These are phyloP conservation scores for Dimocarpus longan DNA, from an alignment of 345 rosid species.

Conservation along the genomic window DNA sequence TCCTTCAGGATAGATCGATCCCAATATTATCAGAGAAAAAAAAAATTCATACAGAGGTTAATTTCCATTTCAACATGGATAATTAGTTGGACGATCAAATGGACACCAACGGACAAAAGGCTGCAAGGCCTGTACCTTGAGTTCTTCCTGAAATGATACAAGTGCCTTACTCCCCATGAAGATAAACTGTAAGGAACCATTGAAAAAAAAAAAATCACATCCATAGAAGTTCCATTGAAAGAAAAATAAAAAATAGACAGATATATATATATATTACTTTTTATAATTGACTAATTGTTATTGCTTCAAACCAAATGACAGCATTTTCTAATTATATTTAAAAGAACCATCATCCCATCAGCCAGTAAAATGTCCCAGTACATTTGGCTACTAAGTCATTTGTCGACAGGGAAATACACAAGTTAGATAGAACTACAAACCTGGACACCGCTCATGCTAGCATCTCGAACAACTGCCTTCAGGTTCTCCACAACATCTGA, in stretches of 20 bases:
- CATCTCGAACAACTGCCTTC: constrained; percentile 41
- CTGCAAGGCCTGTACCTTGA: constrained; percentile 40
- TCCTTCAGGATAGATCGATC: background rate
- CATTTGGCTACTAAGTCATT: background rate
- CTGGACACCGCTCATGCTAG: constrained; percentile 45
- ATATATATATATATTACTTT: constrained; percentile 11
- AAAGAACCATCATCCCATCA: constrained; percentile 7
- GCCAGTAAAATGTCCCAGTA: background rate
- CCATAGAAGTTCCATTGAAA: constrained; percentile 11
- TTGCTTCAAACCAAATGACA: constrained; percentile 1
- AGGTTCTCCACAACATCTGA: constrained; percentile 52
- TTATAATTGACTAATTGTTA: constrained; percentile 15
- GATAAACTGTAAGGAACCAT: constrained; percentile 49
- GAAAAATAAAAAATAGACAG: background rate
- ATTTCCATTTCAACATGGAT: constrained; percentile 8
- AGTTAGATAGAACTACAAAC: constrained; percentile 33
- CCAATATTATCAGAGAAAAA: background rate
- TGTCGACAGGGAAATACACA: background rate
- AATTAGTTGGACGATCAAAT: background rate
- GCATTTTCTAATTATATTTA: constrained; percentile 6
- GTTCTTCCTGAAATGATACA: constrained; percentile 42
- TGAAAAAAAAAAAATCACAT: constrained; percentile 4
- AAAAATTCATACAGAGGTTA: background rate
- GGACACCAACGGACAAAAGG: background rate
- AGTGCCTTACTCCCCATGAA: constrained; percentile 47